Evolutionary conservation across 371 early-diverging fungal genomes (phyloP), one percentile per base, ranked within the genome.

Genomic region (Saksenaea oblongispora): DNA sequence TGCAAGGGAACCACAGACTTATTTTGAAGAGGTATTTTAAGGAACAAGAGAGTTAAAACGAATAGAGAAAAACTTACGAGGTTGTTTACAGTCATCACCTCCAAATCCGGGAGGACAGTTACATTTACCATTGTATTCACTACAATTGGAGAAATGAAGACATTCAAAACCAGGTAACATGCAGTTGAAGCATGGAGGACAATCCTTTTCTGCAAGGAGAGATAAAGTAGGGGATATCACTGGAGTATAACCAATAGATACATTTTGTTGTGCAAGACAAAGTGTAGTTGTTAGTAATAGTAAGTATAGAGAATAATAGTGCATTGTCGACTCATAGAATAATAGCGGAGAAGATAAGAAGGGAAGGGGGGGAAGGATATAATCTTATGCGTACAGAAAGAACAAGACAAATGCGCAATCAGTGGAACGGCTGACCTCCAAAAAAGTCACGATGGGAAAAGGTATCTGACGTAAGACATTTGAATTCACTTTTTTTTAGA

Each of bases 101-200:
- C 94, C 95, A 74, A 92, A 97, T 10, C 97, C 97, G 14, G 86
- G 74, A 0, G 91, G 89, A 67, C 97, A 97, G 53, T 75, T 74
- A 69, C 97, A 97, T 57, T 88, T 83, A 18, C 94, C 95, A 56
- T 88, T 88, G 58, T 84, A 89, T 36, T 86, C 79, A 55, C 87
- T 89, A 72, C 96, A 95, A 14, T 84, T 87, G 11, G 90, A 87
- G 70, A 89, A 92, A 68, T 95, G 91, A n/a, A 84, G 76, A 63
- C 95, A 95, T 10, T 84, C 82, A 37, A 88, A 91, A 8, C 80
- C 86, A 24, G 88, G 84, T 39, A 94, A 75, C 63, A 86, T 82
- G 72, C 93, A 94, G 70, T 93, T 91, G 73, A 94, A 93, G 71
- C 95, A 94, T 7, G 91, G 90, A 0, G 93, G 94, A 61, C 93